Base-by-base conservation (phyloP, 2,329 filamentous ascomycete genomes). In the Exophiala mesophila region DNA sequence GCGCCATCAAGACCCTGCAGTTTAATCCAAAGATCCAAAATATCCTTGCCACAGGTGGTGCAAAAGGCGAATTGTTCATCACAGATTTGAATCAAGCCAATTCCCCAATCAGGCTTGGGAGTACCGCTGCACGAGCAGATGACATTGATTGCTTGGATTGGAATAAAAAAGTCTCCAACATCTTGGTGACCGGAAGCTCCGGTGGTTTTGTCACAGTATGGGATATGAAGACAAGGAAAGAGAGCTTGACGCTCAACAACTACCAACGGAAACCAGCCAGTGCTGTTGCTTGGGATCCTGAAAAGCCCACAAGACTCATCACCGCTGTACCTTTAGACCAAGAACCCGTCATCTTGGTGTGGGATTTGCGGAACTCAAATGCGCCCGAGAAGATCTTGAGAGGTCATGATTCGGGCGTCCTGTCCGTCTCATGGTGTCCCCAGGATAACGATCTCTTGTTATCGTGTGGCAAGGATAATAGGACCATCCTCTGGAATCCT, bases 151-250 rank as follows among this genome's bases (percentile, higher is more conserved):
- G 89, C 54, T 74, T 98, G 47, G 90, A 95, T 56, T 98, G 94
- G 94, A 98, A 98, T 68, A 89, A 88, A 61, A 97, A 94, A 70
- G 90, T 97, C 30, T 80, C 90, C 10, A 90, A 98, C 62, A 98
- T 98, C 62, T 71, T 98, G 55, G 92, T 90, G 13, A 97, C 90
- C 7, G 92, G 92, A 54, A 90, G 89, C 61, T 85, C 81, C 49
- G 89, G 88, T 36, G 92, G 92, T 3, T 94, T 97, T 59, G 89
- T 97, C 24, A 97, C 92, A 2, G 90, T 98, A 13, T 98, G 92
- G 92, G 92, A 98, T 68, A 76, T 97, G 53, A 96, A 95, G 73
- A 88, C 87, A 9, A 97, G 95, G 77, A 96, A 95, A 70, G 88
- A 95, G 56, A 96, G 89, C 42, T 71, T 98, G 66, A 96, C 89